phyloP scores from a whole-genome alignment of 2,329 filamentous ascomycete species.

The Capronia americana region DNA sequence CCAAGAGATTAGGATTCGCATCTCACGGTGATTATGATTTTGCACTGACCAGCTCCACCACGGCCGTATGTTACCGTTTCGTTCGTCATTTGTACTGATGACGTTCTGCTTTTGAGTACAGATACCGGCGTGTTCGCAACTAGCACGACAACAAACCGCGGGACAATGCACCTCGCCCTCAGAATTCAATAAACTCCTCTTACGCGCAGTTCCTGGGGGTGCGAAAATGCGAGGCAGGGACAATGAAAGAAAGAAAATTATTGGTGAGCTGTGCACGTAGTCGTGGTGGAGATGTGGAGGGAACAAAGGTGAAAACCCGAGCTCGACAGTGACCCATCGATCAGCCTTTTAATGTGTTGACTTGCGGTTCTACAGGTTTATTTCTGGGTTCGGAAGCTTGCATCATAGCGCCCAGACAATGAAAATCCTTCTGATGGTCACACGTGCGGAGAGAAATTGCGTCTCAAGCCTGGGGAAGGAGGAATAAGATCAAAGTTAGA shows the following conservation, averaged over 20 bases:
- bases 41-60: constrained; percentile 38
- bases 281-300: background rate
- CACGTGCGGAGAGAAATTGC: constrained; percentile 34
- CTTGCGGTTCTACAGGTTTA: constrained; percentile 6
- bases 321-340: background rate
- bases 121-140: background rate
- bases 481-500: constrained; percentile 20
- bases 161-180: background rate
- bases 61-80: constrained; percentile 33
- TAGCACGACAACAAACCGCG: background rate
- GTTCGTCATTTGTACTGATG: constrained; percentile 8
- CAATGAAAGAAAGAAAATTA: background rate
- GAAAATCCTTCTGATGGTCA: constrained; percentile 29
- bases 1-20: constrained; percentile 7
- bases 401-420: constrained; percentile 20
- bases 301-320: background rate
- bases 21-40: background rate
- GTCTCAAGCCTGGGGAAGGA: constrained; percentile 8
- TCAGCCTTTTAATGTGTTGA: background rate
- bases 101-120: background rate
- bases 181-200: background rate
- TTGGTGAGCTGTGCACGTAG: background rate
- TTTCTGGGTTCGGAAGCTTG: constrained; percentile 1
- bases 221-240: background rate
- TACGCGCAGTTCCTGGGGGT: background rate